A percentile compares a stretch with the other conserved stretches of the same genome.
phyloP scores from a whole-genome alignment of 345 rosid species.

The Jatropha curcas region DNA sequence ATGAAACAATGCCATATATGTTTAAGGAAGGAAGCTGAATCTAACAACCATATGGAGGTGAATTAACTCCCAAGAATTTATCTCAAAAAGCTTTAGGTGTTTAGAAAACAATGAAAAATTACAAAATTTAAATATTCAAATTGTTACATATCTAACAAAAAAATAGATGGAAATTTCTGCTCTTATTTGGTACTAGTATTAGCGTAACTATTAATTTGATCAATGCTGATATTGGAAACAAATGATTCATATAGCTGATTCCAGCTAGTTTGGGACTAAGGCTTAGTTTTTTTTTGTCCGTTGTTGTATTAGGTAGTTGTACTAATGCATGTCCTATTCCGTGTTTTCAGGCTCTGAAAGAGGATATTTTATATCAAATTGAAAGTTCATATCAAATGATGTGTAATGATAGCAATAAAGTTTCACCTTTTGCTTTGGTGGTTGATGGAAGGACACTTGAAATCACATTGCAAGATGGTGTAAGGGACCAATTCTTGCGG shows the following conservation, averaged over 20 bases:
- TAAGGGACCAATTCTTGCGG: conserved; percentile 61
- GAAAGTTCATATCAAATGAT: conserved; percentile 46
- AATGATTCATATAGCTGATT: no score
- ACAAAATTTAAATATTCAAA: no score
- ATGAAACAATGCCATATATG: conserved; percentile 61
- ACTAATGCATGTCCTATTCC: conserved; percentile 9
- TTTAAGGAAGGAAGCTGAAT: conserved; percentile 36
- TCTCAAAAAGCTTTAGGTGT: neutral
- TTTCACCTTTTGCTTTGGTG: conserved; percentile 64
- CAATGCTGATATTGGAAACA: no score
- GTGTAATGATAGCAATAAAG: conserved; percentile 41
- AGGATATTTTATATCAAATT: conserved; percentile 52
- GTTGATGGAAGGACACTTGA: conserved; percentile 73
- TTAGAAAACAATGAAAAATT: no score
- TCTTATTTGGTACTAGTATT: neutral
- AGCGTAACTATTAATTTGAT: no score
- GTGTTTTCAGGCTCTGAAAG: conserved; percentile 52
- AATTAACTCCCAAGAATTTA: conserved; percentile 11
- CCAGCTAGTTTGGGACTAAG: no score
- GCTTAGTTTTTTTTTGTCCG: no score
- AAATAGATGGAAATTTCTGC: conserved; percentile 14
- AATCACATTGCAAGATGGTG: conserved; percentile 52
- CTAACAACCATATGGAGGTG: conserved; percentile 29
- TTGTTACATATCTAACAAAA: no score
- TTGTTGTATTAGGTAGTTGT: neutral